A percentile compares a stretch with the other conserved stretches of the same genome.
These are phyloP conservation scores for Scleroderma bovista DNA, from an alignment of 768 basidiomycete genomes.

Conservation along the genomic window DNA sequence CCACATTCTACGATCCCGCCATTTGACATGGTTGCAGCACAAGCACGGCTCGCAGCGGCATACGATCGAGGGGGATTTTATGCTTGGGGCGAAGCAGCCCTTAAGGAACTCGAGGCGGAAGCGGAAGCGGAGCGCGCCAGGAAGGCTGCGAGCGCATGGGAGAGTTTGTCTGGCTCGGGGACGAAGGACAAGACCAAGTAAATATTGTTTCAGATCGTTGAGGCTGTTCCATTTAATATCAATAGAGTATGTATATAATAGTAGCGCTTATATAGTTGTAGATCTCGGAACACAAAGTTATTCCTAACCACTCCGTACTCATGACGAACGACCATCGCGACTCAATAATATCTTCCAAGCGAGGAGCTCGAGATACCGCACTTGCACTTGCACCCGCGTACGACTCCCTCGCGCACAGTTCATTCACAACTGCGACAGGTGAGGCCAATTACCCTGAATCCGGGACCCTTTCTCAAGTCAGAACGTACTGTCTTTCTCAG, in stretches of 20 bases:
- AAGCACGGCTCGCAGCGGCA: constrained; percentile 47
- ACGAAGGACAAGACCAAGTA: neutral
- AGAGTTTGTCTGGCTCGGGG: neutral
- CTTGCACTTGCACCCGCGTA: neutral
- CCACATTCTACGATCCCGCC: neutral
- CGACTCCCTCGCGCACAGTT: neutral
- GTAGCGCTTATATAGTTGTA: no score
- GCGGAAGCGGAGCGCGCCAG: constrained; percentile 41
- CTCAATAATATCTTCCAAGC: neutral
- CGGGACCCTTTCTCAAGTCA: no score
- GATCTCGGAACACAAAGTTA: no score
- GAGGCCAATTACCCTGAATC: no score
- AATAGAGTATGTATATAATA: no score
- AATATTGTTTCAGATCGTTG: neutral
- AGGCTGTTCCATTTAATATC: no score
- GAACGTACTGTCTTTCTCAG: no score
- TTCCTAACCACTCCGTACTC: no score
- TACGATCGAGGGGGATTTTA: constrained; percentile 56
- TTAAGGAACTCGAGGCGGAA: constrained; percentile 56
- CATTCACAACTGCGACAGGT: neutral
- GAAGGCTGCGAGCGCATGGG: neutral
- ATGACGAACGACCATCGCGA: neutral
- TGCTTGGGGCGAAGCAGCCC: constrained; percentile 49
- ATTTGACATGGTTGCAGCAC: constrained; percentile 35
- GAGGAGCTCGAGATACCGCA: neutral